phyloP scores from a whole-genome alignment of 148 eudicot genomes.

The Rhododendron simsii region DNA sequence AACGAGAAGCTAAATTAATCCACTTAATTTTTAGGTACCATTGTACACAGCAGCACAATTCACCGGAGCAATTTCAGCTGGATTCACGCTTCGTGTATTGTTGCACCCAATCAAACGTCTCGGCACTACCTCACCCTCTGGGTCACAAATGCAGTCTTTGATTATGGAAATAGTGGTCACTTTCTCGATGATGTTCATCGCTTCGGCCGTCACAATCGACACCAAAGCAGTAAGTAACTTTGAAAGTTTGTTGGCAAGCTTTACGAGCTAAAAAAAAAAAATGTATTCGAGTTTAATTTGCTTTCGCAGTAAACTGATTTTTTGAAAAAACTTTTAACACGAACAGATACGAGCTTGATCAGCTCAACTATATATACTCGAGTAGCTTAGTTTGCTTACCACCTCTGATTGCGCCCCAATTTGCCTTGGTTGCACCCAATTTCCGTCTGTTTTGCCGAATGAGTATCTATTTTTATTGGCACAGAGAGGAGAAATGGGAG shows the following conservation, averaged over 20 bases:
- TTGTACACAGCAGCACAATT: conserved; percentile 55
- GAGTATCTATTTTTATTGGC: background rate
- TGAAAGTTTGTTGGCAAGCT: background rate
- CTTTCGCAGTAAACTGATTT: background rate
- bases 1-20: background rate
- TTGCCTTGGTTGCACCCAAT: background rate
- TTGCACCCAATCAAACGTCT: conserved; percentile 45
- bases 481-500: conserved; percentile 61
- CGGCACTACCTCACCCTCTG: conserved; percentile 66
- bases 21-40: conserved; percentile 39
- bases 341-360: background rate
- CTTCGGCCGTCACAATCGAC: conserved; percentile 66
- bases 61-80: conserved; percentile 49
- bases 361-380: background rate
- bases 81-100: conserved; percentile 40
- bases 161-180: conserved; percentile 70
- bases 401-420: background rate
- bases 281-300: background rate
- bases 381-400: background rate
- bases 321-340: background rate
- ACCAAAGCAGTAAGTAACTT: conserved; percentile 50
- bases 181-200: conserved; percentile 64
- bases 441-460: background rate
- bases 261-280: background rate
- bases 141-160: conserved; percentile 54